Base-by-base conservation (phyloP, 169 alveolate species). In the Babesia ovata region DNA sequence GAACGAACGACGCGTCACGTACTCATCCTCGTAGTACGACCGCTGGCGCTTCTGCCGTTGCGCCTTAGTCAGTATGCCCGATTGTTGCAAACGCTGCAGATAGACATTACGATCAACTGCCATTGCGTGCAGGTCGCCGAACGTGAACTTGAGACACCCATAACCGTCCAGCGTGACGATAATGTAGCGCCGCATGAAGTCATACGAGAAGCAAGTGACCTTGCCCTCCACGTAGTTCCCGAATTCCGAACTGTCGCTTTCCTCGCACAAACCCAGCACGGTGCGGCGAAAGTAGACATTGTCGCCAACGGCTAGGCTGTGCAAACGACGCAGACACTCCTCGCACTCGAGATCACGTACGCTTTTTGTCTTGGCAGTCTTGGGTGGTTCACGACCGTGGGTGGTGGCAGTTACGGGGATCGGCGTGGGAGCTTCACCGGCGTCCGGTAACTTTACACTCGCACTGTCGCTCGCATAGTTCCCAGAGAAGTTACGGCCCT, bases 101-200 rank as follows among this genome's bases (percentile, higher is more conserved):
- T 29, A 66, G 17, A 63, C 49, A 52, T 81, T 69, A 19, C 46
- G 61, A 45, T 76, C 83, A 8, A 83, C 22, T 21, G 86, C 56
- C 90, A 83, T 83, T 45, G 26, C 46, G 62, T 75, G 75, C 22
- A 83, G 60, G 52, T 83, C 90, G 16, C 86, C 85, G 52, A 53
- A 83, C 0, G 54, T 69, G 46, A 83, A 83, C 49, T 70, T 59
- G 42, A 83, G 63, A 19, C 12, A 26, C 11, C 90, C 90, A 42
- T 56, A 75, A 0, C 85, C 85, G 11, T 53, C 70, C n/a, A 83
- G 46, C 29, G 61, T 36, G 11, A 83, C 62, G 26, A 83, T 57
- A 19, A 83, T 66, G 70, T 83, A 83, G 24, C 66, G 70, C 29
- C 44, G 1, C 63, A 33, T 21, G 21, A 10, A n/a, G 48, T 69